These are phyloP conservation scores for Penicillium concentricum DNA, from an alignment of 2,329 filamentous ascomycete genomes.

Conservation along the genomic window DNA sequence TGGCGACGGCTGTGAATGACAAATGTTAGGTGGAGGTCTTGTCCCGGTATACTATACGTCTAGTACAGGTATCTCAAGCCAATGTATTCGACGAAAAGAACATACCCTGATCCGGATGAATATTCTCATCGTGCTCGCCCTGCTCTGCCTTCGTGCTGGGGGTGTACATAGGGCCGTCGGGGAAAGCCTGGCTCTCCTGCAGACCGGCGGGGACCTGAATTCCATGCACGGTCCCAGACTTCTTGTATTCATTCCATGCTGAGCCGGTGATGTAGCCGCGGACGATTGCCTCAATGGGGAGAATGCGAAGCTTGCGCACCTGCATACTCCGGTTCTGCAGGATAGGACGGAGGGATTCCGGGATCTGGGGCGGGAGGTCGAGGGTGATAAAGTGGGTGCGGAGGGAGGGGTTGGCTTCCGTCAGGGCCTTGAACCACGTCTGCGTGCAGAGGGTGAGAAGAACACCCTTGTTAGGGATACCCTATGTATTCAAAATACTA, in stretches of 20 bases:
- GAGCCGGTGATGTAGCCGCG: constrained; percentile 85
- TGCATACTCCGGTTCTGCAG: constrained; percentile 71
- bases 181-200: constrained; percentile 67
- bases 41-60: neutral
- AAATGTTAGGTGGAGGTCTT: constrained; percentile 6
- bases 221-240: constrained; percentile 75
- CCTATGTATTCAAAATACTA: constrained; percentile 42
- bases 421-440: constrained; percentile 67
- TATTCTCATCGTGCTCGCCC: constrained; percentile 83
- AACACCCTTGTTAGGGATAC: constrained; percentile 65
- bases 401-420: constrained; percentile 55
- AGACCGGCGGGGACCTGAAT: constrained; percentile 68
- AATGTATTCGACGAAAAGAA: constrained; percentile 1
- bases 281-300: constrained; percentile 82
- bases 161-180: constrained; percentile 68
- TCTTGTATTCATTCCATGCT: constrained; percentile 76
- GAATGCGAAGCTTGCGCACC: constrained; percentile 69
- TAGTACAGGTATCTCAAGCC: neutral
- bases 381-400: constrained; percentile 64
- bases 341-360: constrained; percentile 49
- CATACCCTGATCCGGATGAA: constrained; percentile 65
- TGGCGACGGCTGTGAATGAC: constrained; percentile 48
- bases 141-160: constrained; percentile 82
- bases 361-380: constrained; percentile 53
- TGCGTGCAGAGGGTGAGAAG: constrained; percentile 66